These are phyloP conservation scores for Spinellus fusiger DNA, from an alignment of 192 early-diverging fungal species.

Conservation along the genomic window DNA sequence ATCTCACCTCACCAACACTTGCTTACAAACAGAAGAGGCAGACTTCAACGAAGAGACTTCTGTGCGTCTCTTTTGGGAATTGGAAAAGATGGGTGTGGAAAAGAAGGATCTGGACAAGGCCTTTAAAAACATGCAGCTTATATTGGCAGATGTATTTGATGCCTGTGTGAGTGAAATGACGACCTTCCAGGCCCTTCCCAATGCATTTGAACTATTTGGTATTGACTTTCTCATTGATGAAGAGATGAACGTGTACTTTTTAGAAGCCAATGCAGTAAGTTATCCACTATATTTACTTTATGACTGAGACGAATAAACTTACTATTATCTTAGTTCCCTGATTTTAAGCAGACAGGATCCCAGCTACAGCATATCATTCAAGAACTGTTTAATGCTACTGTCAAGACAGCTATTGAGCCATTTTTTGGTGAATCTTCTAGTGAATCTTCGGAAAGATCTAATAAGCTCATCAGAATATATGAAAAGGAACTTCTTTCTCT, in stretches of 20 bases:
- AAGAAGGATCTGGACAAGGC: conserved; percentile 35
- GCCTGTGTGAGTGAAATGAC: conserved; percentile 53
- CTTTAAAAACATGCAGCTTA: conserved; percentile 51
- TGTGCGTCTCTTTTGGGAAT: conserved; percentile 52
- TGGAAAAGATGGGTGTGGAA: conserved; percentile 30
- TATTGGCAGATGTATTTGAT: conserved; percentile 52
- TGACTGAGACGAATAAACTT: background rate
- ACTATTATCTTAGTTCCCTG: conserved; percentile 41
- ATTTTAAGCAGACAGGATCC: conserved; percentile 62
- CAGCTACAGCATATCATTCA: conserved; percentile 47
- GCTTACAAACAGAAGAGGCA: conserved; percentile 44
- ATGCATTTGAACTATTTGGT: conserved; percentile 63
- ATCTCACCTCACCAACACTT: conserved; percentile 62
- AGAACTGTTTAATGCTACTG: conserved; percentile 52
- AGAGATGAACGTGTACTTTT: conserved; percentile 40
- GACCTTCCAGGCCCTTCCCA: conserved; percentile 56
- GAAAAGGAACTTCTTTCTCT: conserved; percentile 19
- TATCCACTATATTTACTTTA: background rate
- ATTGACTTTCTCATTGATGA: conserved; percentile 61
- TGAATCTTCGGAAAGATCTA: background rate
- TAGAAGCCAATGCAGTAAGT: conserved; percentile 59
- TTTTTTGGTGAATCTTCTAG: conserved; percentile 16
- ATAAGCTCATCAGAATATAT: conserved; percentile 23
- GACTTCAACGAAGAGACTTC: conserved; percentile 48
- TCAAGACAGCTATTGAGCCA: conserved; percentile 26